phyloP scores from a whole-genome alignment of 2,329 filamentous ascomycete genomes.

The Pseudocercospora crystallina region DNA sequence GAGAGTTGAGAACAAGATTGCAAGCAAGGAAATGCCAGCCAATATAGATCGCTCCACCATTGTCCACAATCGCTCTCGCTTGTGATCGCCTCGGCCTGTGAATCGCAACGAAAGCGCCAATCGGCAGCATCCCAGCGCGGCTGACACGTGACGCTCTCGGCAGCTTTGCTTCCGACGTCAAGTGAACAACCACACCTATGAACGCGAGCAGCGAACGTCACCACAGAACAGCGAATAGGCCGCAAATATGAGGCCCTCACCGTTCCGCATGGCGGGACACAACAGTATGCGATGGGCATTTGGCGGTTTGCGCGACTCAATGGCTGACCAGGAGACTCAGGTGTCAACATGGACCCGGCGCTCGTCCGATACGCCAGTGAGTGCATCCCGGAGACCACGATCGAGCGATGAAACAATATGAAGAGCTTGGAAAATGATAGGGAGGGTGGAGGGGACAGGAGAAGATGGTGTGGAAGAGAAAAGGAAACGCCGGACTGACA shows the following conservation, averaged over 20 bases:
- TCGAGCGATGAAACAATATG: not conserved
- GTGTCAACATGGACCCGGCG: slow-evolving; percentile 55
- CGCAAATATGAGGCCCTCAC: slow-evolving; percentile 32
- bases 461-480: slow-evolving; percentile 4
- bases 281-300: slow-evolving; percentile 33
- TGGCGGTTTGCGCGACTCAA: not conserved
- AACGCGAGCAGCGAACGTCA: too few species aligned
- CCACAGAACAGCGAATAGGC: not conserved
- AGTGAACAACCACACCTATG: too few species aligned
- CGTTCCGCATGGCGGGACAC: slow-evolving; percentile 38
- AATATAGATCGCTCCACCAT: not conserved
- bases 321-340: slow-evolving; percentile 35
- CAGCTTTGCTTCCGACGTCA: too few species aligned
- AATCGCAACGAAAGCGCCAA: too few species aligned
- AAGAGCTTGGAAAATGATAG: slow-evolving; percentile 3
- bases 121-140: too few species aligned
- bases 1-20: not conserved
- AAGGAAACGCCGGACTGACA: slow-evolving; percentile 11
- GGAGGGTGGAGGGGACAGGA: not conserved
- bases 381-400: slow-evolving; percentile 33
- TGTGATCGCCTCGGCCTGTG: too few species aligned
- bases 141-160: too few species aligned
- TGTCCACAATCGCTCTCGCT: not conserved
- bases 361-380: slow-evolving; percentile 56
- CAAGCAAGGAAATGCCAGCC: not conserved